Base-by-base conservation (phyloP, 2,329 filamentous ascomycete genomes). In the Aureobasidium musti region DNA sequence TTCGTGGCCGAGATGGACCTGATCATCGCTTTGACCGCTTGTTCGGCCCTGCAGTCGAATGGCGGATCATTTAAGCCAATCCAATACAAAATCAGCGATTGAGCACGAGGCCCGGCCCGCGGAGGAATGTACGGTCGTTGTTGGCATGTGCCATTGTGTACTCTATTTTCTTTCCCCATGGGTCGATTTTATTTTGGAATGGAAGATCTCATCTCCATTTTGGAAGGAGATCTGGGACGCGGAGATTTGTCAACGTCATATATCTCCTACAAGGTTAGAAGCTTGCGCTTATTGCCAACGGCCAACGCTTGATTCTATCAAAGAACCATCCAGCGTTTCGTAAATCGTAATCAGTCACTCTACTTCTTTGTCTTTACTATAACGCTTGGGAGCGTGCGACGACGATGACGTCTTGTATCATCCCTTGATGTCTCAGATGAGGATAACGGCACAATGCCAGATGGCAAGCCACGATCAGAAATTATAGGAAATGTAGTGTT, bases 1-100 rank as follows among this genome's bases (percentile, higher is more conserved):
- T 73, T 73, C 37, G 65, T 68, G 56, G 72, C 72, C 6, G 71
- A 72, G 65, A 73, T 73, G 71, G 72, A 73, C 68, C 41, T 73
- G 33, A 70, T 73, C 50, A 65, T 73, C 4, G 72, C 67, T 4
- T 61, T 73, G 53, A 73, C 72, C 3, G 71, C 72, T 7, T 73
- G 72, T 45, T 70, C 67, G 23, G 72, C 72, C 30, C 53, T 68
- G 23, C 67, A 70, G 37, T 70, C 69, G 6, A 73, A 73, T 65
- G 72, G 69, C 21, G 70, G 70, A 13, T 68, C 63, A n/a, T 71
- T 70, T 52, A 72, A 72, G 67, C 69, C 71, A 13, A 71, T 72
- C 39, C 69, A 69, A 14, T 69, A 69, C 28, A 53, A 35, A 23
- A 60, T 66, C 35, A 66, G 64, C 17, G 53, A 65, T 41, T 65